A percentile compares a stretch with the other conserved stretches of the same genome.
Evolutionary conservation across 345 rosid species (phyloP).

Genomic region (Hypericum androsaemum): DNA sequence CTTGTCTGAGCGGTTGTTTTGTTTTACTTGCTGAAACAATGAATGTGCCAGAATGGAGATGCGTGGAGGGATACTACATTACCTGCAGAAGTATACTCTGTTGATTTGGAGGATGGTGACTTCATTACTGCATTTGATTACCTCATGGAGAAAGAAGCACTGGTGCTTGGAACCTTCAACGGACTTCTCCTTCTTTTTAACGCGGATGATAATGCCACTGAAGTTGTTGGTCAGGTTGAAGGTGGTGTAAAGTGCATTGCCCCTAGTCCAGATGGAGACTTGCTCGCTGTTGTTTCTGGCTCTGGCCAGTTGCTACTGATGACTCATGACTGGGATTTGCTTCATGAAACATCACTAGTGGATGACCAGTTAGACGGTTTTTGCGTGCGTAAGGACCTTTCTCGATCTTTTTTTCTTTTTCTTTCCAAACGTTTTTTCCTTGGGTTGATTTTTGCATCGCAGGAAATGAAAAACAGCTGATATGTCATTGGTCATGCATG

Average conservation of each 20-base stretch:
- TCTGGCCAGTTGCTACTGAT: slow-evolving; percentile 75
- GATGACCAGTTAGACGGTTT: slow-evolving; percentile 47
- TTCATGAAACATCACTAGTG: slow-evolving; percentile 55
- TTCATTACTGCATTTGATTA: slow-evolving; percentile 66
- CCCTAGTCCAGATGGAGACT: slow-evolving; percentile 84
- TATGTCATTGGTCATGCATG: too few relatives aligned
- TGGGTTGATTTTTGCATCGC: background rate
- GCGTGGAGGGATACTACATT: slow-evolving; percentile 24
- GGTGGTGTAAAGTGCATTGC: slow-evolving; percentile 79
- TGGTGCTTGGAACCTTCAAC: slow-evolving; percentile 58
- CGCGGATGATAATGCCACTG: slow-evolving; percentile 51
- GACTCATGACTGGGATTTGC: slow-evolving; percentile 95
- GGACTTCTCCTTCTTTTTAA: slow-evolving; percentile 57
- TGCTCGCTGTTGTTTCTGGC: slow-evolving; percentile 58
- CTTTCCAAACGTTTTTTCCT: background rate
- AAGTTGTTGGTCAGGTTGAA: slow-evolving; percentile 70
- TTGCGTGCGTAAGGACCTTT: slow-evolving; percentile 77
- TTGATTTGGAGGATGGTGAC: slow-evolving; percentile 64
- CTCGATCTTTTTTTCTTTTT: slow-evolving; percentile 18
- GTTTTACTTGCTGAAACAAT: background rate
- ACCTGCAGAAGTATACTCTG: slow-evolving; percentile 33
- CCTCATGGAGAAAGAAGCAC: slow-evolving; percentile 87
- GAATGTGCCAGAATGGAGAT: slow-evolving; percentile 39
- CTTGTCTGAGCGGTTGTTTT: background rate
- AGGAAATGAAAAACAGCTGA: too few relatives aligned